Conservation (phyloP, 495 filamentous ascomycete species). For the Collariella sp. region DNA sequence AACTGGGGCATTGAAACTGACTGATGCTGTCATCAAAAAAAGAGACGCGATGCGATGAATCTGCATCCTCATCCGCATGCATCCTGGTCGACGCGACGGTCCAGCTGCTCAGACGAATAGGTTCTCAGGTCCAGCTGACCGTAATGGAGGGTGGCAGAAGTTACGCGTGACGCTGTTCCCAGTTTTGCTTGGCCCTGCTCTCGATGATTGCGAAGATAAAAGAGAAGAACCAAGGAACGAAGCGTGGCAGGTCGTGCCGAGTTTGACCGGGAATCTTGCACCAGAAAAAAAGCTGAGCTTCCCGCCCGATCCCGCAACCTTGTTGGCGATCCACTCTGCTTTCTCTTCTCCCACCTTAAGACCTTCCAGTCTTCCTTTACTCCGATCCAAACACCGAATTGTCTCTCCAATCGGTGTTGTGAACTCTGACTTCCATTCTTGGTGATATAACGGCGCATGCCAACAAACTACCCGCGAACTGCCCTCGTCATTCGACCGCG, state of each 20-base stretch:
- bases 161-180: not conserved
- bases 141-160: not conserved
- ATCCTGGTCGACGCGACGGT: not conserved
- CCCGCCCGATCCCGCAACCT: not conserved
- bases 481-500: not conserved
- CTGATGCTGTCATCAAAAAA: too few species aligned
- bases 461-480: not conserved
- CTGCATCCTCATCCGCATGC: not conserved
- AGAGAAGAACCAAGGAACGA: conserved; percentile 3
- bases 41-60: too few species aligned
- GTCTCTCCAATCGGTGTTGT: not conserved
- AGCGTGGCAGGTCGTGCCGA: not conserved
- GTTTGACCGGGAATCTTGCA: not conserved
- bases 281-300: conserved; percentile 1
- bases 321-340: conserved; percentile 7
- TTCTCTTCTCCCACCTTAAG: conserved; percentile 1
- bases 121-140: not conserved
- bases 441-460: not conserved
- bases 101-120: not conserved
- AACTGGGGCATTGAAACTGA: too few species aligned
- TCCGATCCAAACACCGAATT: not conserved
- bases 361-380: not conserved
- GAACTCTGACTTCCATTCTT: not conserved
- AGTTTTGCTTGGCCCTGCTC: not conserved
- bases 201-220: not conserved